These are phyloP conservation scores for Fennellomyces sp. DNA, from an alignment of 371 early-diverging fungal genomes.

Conservation along the genomic window DNA sequence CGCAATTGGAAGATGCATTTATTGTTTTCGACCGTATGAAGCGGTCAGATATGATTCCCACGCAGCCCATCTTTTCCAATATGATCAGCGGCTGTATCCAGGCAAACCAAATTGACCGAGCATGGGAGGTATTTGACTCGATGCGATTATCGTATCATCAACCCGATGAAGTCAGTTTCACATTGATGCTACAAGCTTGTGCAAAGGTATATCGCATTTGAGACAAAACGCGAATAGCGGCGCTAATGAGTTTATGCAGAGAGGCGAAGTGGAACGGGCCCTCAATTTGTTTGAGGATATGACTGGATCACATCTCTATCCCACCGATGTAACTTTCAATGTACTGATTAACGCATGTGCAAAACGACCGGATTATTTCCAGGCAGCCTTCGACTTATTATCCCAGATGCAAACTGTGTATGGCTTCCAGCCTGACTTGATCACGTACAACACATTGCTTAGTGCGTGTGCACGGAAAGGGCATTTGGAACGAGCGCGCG, in stretches of 20 bases:
- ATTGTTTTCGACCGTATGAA: slow-evolving; percentile 78
- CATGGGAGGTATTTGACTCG: slow-evolving; percentile 91
- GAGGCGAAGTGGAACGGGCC: slow-evolving; percentile 79
- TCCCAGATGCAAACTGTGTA: slow-evolving; percentile 79
- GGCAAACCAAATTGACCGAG: slow-evolving; percentile 66
- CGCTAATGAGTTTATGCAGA: slow-evolving; percentile 20
- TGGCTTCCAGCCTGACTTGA: slow-evolving; percentile 77
- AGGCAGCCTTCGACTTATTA: slow-evolving; percentile 79
- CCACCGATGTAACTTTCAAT: slow-evolving; percentile 86
- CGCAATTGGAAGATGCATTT: slow-evolving; percentile 73
- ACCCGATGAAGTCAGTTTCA: slow-evolving; percentile 80
- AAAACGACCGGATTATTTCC: slow-evolving; percentile 78
- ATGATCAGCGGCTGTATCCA: slow-evolving; percentile 86
- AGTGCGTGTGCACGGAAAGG: slow-evolving; percentile 73
- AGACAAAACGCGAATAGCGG: too few species aligned
- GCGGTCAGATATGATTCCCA: slow-evolving; percentile 38
- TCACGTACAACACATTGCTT: slow-evolving; percentile 83
- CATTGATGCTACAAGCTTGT: slow-evolving; percentile 92
- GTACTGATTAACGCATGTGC: slow-evolving; percentile 87
- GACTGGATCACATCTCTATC: slow-evolving; percentile 63
- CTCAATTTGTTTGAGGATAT: slow-evolving; percentile 86
- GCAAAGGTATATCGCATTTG: slow-evolving; percentile 53
- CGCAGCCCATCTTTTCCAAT: slow-evolving; percentile 73
- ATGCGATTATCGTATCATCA: slow-evolving; percentile 81
- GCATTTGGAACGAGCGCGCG: slow-evolving; percentile 64